Percentiles rank a stretch among this genome's conserved stretches.
These are phyloP conservation scores for Gliomastix tumulicola DNA, from an alignment of 2,329 filamentous ascomycete species.

Conservation along the genomic window DNA sequence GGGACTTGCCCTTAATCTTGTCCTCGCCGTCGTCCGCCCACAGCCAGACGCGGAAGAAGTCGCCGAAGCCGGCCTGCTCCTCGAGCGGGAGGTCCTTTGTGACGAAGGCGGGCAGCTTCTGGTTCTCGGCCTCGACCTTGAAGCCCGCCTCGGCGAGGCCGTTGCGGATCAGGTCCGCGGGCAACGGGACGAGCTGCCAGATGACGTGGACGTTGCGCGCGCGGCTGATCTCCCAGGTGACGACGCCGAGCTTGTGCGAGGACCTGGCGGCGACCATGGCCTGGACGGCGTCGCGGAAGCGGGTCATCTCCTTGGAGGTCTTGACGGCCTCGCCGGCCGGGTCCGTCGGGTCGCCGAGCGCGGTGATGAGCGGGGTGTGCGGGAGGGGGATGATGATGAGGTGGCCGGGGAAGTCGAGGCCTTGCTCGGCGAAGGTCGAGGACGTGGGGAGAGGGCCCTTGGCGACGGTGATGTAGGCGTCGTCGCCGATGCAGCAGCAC, in stretches of 20 bases:
- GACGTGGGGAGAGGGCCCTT: constrained; percentile 79
- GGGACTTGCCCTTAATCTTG: constrained; percentile 50
- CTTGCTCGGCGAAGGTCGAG: constrained; percentile 56
- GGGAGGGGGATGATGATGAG: constrained; percentile 85
- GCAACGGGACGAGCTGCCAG: constrained; percentile 86
- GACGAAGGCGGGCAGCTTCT: constrained; percentile 44
- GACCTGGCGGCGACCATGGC: constrained; percentile 61
- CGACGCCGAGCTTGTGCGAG: constrained; percentile 61
- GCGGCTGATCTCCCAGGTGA: constrained; percentile 91
- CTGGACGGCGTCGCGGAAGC: constrained; percentile 71
- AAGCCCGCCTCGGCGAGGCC: constrained; percentile 85
- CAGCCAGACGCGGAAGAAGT: constrained; percentile 80
- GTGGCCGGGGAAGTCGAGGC: constrained; percentile 73
- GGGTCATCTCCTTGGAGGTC: constrained; percentile 74
- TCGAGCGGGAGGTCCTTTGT: constrained; percentile 41
- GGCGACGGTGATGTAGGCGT: constrained; percentile 82
- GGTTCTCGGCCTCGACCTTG: constrained; percentile 78
- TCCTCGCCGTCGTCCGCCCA: constrained; percentile 56
- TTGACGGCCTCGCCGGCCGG: constrained; percentile 46
- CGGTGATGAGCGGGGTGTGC: constrained; percentile 68
- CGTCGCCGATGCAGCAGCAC: constrained; percentile 80
- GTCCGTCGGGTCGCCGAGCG: constrained; percentile 50
- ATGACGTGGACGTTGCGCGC: constrained; percentile 77
- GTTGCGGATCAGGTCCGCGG: constrained; percentile 57
- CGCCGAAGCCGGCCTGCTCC: constrained; percentile 38